phyloP scores from a whole-genome alignment of 139 green algal genomes.

The Haematococcus lacustris region DNA sequence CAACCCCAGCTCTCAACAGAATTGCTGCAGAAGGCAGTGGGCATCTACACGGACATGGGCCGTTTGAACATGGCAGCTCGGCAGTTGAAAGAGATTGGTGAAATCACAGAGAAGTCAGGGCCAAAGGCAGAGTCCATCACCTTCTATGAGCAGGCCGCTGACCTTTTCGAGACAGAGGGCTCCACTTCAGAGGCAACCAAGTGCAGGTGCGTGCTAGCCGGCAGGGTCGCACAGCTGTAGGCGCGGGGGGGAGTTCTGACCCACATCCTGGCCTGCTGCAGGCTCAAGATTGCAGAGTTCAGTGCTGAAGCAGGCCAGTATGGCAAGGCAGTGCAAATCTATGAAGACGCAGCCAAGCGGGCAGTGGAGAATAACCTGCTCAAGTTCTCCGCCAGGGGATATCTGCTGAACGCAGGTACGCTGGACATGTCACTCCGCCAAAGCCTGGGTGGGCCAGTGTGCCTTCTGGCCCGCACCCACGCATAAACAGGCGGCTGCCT shows the following conservation, averaged over 20 bases:
- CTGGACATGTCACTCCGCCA: too few relatives aligned
- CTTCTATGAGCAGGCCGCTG: slow-evolving; percentile 78
- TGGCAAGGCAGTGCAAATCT: slow-evolving; percentile 30
- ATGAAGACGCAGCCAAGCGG: slow-evolving; percentile 25
- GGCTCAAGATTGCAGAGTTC: slow-evolving; percentile 67
- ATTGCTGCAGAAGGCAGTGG: slow-evolving; percentile 65
- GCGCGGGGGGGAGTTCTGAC: too few relatives aligned
- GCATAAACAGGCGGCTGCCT: too few relatives aligned
- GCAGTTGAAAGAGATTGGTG: slow-evolving; percentile 77
- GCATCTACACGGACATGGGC: slow-evolving; percentile 90
- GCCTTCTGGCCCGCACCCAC: too few relatives aligned
- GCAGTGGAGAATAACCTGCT: slow-evolving; percentile 93
- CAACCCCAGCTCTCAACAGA: slow-evolving; percentile 15
- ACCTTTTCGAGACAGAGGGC: slow-evolving; percentile 82
- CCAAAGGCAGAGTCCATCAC: slow-evolving; percentile 63
- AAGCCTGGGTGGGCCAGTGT: too few relatives aligned
- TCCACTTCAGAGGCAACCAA: slow-evolving; percentile 73
- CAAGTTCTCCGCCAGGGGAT: slow-evolving; percentile 75
- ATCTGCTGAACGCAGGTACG: neutral
- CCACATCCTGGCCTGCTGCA: neutral
- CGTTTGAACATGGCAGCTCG: slow-evolving; percentile 86
- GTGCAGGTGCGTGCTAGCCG: slow-evolving; percentile 24
- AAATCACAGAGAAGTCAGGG: slow-evolving; percentile 75
- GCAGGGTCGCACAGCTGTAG: too few relatives aligned
- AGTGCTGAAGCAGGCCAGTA: slow-evolving; percentile 60